Evolutionary conservation across 148 eudicot genomes (phyloP), one percentile per base, ranked within the genome.

Genomic region (Rhododendron henanense): DNA sequence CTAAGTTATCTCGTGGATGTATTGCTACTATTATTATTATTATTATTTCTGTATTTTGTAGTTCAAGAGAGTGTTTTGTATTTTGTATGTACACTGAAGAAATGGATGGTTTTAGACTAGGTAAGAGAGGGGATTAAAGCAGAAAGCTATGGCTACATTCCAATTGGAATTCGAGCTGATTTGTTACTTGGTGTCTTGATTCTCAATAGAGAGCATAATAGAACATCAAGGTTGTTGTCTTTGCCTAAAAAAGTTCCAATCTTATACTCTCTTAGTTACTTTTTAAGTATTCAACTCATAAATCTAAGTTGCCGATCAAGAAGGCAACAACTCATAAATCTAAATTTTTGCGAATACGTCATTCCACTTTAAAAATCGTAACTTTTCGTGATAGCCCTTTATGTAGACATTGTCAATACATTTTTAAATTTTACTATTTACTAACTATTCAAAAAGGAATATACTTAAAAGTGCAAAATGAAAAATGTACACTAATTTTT

Each of bases 1-100:
- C 45, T 23, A 50, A 71, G 51, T 84, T 82, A 39, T 47, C 59
- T 84, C 21, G 73, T 37, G 86, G 81, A 0, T 53, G 65, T 84
- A 55, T 53, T 23, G 19, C 74, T 9, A 39, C 44, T 44, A 65
- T 51, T 9, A 39, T 44, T 44, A 65, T 39, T 8, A 41, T 65
- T 41, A 41, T 41, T 41, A 19, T 74, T 3, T 73, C 19, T 73
- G 21, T 10, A 15, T 71, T 83, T 7, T 28, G 21, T 71, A 31
- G 45, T 33, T 74, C 35, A 9, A 13, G 37, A 11, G 15, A n/a
- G 77, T 39, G 51, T 53, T 75, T 11, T 76, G 71, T 84, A 13
- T 11, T 76, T 28, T 55, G 33, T 75, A 28, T 74, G 71, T 51
- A 84, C 57, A 51, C 23, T 74, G 50, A 53, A 75, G 77, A 51